These are phyloP conservation scores for Helicocarpus griseus DNA, from an alignment of 2,329 filamentous ascomycete genomes.

Conservation along the genomic window DNA sequence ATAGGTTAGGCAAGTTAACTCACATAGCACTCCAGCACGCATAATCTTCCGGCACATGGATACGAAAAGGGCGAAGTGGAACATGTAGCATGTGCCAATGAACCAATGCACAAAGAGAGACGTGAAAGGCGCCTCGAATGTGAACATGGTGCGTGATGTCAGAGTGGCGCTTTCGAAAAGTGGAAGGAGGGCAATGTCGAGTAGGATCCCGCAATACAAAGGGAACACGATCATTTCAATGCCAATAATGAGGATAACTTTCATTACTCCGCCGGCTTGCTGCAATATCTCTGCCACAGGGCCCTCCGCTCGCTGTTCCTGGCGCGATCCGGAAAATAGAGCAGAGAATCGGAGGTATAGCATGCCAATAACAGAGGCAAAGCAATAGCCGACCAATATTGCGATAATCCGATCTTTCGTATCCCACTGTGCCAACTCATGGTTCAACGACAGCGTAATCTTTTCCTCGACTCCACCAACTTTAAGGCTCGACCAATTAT, in stretches of 20 bases:
- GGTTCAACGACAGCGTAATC: conserved; percentile 35
- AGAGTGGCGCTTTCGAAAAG: conserved; percentile 77
- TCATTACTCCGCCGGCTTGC: conserved; percentile 93
- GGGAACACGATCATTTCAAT: conserved; percentile 99
- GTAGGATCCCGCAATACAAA: conserved; percentile 83
- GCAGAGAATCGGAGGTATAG: conserved; percentile 68
- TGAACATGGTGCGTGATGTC: conserved; percentile 67
- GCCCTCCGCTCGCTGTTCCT: conserved; percentile 55
- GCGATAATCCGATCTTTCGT: conserved; percentile 61
- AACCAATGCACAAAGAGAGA: conserved; percentile 99
- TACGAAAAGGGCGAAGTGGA: conserved; percentile 96
- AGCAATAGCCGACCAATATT: conserved; percentile 69
- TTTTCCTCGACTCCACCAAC: conserved; percentile 13
- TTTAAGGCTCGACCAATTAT: conserved; percentile 21
- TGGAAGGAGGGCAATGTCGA: conserved; percentile 80
- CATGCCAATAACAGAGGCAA: conserved; percentile 63
- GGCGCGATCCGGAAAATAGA: conserved; percentile 52
- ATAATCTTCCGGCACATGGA: conserved; percentile 99
- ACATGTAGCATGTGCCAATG: conserved; percentile 98
- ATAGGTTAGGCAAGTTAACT: conserved; percentile 28
- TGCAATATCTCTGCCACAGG: conserved; percentile 67
- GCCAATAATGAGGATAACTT: conserved; percentile 95
- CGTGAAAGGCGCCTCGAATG: conserved; percentile 67
- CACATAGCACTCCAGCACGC: conserved; percentile 84
- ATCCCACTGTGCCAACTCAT: conserved; percentile 58